Conservation (phyloP, 139 green algal species). For the Volvox africanus region DNA sequence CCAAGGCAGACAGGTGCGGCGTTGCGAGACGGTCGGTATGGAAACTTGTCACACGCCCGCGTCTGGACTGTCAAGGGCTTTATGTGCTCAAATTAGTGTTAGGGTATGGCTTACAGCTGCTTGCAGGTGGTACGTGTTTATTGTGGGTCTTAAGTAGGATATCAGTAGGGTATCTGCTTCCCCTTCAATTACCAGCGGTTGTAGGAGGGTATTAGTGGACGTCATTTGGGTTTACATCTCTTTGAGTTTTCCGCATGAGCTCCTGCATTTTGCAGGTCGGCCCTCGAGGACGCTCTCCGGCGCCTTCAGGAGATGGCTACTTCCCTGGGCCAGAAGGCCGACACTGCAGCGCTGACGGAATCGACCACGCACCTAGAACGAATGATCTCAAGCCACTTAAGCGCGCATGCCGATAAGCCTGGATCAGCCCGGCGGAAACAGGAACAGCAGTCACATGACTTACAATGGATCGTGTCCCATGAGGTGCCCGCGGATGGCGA, state of each 20-base stretch:
- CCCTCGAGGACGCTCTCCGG: slow-evolving; percentile 27
- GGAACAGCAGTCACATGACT: background rate
- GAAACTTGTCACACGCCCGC: too few species aligned
- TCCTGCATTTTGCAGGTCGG: background rate
- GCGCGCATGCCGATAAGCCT: slow-evolving; percentile 2
- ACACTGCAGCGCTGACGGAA: background rate
- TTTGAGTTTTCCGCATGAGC: too few species aligned
- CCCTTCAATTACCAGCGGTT: too few species aligned
- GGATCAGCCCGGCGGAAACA: background rate
- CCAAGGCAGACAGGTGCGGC: slow-evolving; percentile 25
- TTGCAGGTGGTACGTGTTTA: too few species aligned
- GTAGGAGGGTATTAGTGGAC: too few species aligned
- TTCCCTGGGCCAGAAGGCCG: slow-evolving; percentile 31
- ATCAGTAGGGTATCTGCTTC: too few species aligned
- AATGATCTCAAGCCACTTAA: background rate
- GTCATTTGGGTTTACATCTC: too few species aligned
- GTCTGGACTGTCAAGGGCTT: too few species aligned
- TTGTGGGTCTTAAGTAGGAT: too few species aligned
- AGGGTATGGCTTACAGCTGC: too few species aligned
- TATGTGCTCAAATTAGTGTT: too few species aligned
- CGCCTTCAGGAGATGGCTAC: slow-evolving; percentile 23
- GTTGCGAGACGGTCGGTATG: too few species aligned
- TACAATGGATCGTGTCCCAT: slow-evolving; percentile 29
- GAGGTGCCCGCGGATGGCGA: background rate
- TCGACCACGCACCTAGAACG: background rate